Conservation (phyloP, 768 basidiomycete genomes). For the Amanita exitialis region DNA sequence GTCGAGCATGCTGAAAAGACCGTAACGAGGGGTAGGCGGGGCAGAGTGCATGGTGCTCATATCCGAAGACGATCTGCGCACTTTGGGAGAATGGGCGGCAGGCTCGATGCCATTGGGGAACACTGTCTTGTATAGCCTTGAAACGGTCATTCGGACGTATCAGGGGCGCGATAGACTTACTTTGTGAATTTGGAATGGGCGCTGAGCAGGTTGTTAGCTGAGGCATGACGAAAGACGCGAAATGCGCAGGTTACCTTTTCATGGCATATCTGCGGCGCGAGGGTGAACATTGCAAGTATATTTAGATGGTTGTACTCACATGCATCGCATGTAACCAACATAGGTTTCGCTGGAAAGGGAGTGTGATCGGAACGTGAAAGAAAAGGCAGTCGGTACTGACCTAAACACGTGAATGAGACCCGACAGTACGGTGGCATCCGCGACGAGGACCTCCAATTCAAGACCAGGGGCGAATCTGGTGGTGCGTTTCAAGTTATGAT, state of each 20-base stretch:
- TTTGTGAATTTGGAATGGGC: constrained; percentile 72
- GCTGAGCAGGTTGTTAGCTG: constrained; percentile 16
- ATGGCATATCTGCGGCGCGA: constrained; percentile 24
- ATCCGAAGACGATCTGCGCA: constrained; percentile 18
- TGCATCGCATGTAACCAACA: constrained; percentile 70
- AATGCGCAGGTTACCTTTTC: constrained; percentile 34
- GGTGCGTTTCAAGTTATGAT: constrained; percentile 23
- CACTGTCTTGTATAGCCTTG: constrained; percentile 56
- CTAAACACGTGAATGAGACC: constrained; percentile 64
- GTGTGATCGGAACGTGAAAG: too few relatives aligned
- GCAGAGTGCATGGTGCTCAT: too few relatives aligned
- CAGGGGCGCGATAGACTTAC: constrained; percentile 21
- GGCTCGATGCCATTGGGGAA: constrained; percentile 51
- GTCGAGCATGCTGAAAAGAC: neutral
- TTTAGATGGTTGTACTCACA: constrained; percentile 31
- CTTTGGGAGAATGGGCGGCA: constrained; percentile 27
- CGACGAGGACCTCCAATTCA: constrained; percentile 71
- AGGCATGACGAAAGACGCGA: neutral
- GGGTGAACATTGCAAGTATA: neutral
- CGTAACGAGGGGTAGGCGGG: constrained; percentile 5
- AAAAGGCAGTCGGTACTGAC: too few relatives aligned
- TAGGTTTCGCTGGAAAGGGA: constrained; percentile 44
- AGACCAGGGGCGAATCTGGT: constrained; percentile 46
- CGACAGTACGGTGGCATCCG: constrained; percentile 61
- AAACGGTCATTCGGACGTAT: neutral